Evolutionary conservation across 371 early-diverging fungal genomes (phyloP), one percentile per base, ranked within the genome.

Genomic region (Mucor lusitanicus): DNA sequence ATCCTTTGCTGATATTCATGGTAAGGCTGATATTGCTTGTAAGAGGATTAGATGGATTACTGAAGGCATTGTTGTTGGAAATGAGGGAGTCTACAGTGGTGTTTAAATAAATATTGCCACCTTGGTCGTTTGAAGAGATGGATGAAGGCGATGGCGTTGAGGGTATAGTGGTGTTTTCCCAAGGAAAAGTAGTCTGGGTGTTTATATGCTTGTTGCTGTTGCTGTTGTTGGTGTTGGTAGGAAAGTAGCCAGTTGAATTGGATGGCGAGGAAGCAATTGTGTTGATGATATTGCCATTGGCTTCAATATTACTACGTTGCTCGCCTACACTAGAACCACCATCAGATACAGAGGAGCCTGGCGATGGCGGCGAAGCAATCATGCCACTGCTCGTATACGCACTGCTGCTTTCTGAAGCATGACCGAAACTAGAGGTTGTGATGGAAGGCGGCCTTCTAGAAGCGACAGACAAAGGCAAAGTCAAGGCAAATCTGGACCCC

Each of bases 401-500:
- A 32, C 30, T 28, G 9, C 63, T 68, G 6, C 33, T 37, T 32
- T 64, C 65, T 0, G 58, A 57, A 0, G 15, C 44, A 8, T 30
- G 15, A 23, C 60, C 27, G 21, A 28, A 32, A 30, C 27, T 55
- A 39, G 39, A 27, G 6, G 33, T 32, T 39, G 58, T 21, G 15
- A 55, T 39, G 2, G 54, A 33, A 50, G 48, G 19, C n/a, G 61
- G 63, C 6, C 56, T 46, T 4, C 42, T 53, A 21, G 61, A 59
- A 1, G 79, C 74, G 17, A 82, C 56, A 1, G 80, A 59, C 54
- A 87, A 67, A 1, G 87, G 87, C n/a, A 87, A 67, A 1, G 87
- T 87, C 30, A 87, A 73, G 0, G 87, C 85, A 64, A 87, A 87
- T 9, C 85, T 65, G 0, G 87, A 87, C 27, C 87, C 87, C 13